These are phyloP conservation scores for Discostella stelligeroides DNA, from an alignment of 108 stramenopile genomes.

Conservation along the genomic window DNA sequence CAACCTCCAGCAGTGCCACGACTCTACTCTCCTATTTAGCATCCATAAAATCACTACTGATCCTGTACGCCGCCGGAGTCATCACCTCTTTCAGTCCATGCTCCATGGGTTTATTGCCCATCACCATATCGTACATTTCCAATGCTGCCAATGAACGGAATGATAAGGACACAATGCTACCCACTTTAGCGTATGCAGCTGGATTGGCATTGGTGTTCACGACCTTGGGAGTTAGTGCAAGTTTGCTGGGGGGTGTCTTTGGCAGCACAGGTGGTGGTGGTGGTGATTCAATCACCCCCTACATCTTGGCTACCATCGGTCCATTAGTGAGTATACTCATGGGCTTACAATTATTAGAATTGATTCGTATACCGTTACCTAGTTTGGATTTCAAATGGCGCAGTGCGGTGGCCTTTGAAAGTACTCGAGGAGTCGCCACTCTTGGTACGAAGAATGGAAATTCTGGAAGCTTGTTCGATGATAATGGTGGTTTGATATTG, in stretches of 20 bases:
- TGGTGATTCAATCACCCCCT: slow-evolving; percentile 11
- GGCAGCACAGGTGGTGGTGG: slow-evolving; percentile 44
- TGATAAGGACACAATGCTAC: slow-evolving; percentile 62
- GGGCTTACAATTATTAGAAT: slow-evolving; percentile 78
- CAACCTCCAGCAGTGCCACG: neutral
- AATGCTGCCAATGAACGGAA: slow-evolving; percentile 65
- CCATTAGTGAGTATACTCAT: slow-evolving; percentile 71
- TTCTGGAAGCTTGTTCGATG: slow-evolving; percentile 44
- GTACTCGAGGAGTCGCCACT: slow-evolving; percentile 1
- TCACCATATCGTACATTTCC: slow-evolving; percentile 76
- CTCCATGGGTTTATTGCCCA: slow-evolving; percentile 76
- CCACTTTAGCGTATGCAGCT: slow-evolving; percentile 64
- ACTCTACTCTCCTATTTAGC: neutral
- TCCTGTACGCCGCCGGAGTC: slow-evolving; percentile 81
- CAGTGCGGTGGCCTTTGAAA: slow-evolving; percentile 8
- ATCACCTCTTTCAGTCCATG: slow-evolving; percentile 76
- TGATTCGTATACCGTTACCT: slow-evolving; percentile 67
- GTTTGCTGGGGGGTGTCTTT: slow-evolving; percentile 73
- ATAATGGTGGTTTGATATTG: slow-evolving; percentile 38
- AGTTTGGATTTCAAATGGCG: slow-evolving; percentile 41
- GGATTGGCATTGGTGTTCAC: slow-evolving; percentile 82
- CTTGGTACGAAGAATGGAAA: neutral
- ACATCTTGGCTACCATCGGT: slow-evolving; percentile 53
- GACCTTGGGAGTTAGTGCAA: slow-evolving; percentile 70
- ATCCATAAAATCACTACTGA: slow-evolving; percentile 43